Evolutionary conservation across 2,329 filamentous ascomycete genomes (phyloP).

Genomic region (Huntiella decipiens): DNA sequence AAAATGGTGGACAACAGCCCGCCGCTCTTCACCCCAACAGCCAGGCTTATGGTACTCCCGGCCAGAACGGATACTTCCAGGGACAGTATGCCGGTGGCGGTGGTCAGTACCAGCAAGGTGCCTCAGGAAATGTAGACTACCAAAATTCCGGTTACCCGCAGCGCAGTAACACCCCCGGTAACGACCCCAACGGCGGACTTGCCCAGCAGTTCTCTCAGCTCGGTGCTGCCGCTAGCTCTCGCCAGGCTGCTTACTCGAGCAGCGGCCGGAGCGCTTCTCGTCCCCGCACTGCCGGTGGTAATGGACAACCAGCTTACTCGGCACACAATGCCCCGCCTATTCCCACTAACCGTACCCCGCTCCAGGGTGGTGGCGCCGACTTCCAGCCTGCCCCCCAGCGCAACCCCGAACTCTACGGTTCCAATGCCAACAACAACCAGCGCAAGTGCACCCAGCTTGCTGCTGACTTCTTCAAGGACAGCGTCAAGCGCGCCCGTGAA

Average conservation of each 20-base stretch:
- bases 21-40: neutral
- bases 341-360: slow-evolving; percentile 29
- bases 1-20: slow-evolving; percentile 19
- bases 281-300: slow-evolving; percentile 64
- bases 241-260: slow-evolving; percentile 31
- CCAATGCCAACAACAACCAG: slow-evolving; percentile 47
- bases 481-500: slow-evolving; percentile 86
- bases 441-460: slow-evolving; percentile 53
- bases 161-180: slow-evolving; percentile 40
- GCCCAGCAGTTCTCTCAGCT: slow-evolving; percentile 93
- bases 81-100: slow-evolving; percentile 20
- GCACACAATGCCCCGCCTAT: slow-evolving; percentile 48
- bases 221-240: slow-evolving; percentile 50
- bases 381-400: slow-evolving; percentile 66
- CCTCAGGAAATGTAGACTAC: slow-evolving; percentile 25
- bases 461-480: slow-evolving; percentile 94
- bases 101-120: slow-evolving; percentile 20
- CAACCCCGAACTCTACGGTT: slow-evolving; percentile 62
- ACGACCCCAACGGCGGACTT: slow-evolving; percentile 75
- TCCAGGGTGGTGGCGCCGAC: slow-evolving; percentile 41
- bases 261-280: slow-evolving; percentile 51
- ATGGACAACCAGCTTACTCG: slow-evolving; percentile 42
- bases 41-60: slow-evolving; percentile 23
- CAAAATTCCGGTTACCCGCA: slow-evolving; percentile 28
- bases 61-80: slow-evolving; percentile 36